Evolutionary conservation across 768 basidiomycete species (phyloP).

Genomic region (Pilatotrama ljubarskyi): DNA sequence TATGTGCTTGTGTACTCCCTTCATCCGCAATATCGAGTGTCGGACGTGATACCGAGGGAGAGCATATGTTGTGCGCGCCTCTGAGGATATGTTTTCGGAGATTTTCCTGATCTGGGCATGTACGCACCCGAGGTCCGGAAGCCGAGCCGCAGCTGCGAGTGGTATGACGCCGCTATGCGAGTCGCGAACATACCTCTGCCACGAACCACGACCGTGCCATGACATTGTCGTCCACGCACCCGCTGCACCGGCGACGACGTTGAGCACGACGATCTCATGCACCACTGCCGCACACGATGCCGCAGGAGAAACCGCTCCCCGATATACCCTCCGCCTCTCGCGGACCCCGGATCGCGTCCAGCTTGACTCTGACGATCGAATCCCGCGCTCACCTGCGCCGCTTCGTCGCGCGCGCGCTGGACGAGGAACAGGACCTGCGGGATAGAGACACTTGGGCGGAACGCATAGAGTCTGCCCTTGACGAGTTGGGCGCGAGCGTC

Average conservation of each 20-base stretch:
- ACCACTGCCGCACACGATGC: not conserved
- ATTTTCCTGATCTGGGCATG: not conserved
- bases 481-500: constrained; percentile 45
- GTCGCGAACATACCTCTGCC: not conserved
- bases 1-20: not conserved
- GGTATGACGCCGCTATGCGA: constrained; percentile 1
- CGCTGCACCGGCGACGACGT: not conserved
- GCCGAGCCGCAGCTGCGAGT: not conserved
- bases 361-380: constrained; percentile 26
- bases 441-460: constrained; percentile 43
- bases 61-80: too few species aligned
- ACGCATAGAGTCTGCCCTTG: constrained; percentile 48
- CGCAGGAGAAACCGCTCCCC: constrained; percentile 31
- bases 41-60: not conserved
- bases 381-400: constrained; percentile 28
- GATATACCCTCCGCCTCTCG: constrained; percentile 15
- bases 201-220: constrained; percentile 7
- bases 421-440: constrained; percentile 21
- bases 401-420: constrained; percentile 28
- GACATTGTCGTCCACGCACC: not conserved
- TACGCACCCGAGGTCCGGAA: not conserved
- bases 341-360: not conserved
- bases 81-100: not conserved
- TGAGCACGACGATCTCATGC: not conserved
- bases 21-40: not conserved